These are phyloP conservation scores for Thinopyrum elongatum DNA, from an alignment of 176 grass and related monocot genomes.

Conservation along the genomic window DNA sequence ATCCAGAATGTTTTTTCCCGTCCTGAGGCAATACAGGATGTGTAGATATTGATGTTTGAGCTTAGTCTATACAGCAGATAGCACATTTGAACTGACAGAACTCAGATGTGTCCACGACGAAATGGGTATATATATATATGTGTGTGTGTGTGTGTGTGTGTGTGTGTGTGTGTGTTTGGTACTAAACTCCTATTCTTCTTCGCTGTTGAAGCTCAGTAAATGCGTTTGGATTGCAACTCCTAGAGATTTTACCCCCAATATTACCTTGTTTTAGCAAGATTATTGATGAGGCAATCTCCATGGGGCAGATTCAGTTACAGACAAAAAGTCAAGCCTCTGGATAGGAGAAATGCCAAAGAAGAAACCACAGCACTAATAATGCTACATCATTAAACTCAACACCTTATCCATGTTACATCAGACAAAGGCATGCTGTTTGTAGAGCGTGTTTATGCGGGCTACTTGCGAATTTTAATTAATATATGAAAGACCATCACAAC, in stretches of 20 bases:
- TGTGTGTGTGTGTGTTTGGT: neutral
- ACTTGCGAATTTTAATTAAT: neutral
- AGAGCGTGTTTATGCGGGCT: neutral
- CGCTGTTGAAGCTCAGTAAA: neutral
- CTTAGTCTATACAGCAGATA: neutral
- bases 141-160: neutral
- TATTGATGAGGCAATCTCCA: neutral
- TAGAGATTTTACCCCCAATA: no score
- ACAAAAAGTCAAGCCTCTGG: neutral
- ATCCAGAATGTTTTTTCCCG: neutral
- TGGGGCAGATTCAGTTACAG: neutral
- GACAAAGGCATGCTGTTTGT: neutral
- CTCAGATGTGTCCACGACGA: neutral
- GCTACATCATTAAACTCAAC: neutral
- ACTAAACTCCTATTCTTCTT: neutral
- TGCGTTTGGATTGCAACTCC: neutral
- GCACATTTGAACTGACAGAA: neutral
- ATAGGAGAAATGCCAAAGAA: neutral
- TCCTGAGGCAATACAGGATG: neutral
- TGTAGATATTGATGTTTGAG: conserved; percentile 36
- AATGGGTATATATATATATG: neutral
- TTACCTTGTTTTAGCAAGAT: neutral
- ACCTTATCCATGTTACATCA: neutral
- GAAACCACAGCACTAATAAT: neutral
- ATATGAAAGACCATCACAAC: neutral